phyloP scores from a whole-genome alignment of 169 alveolate genomes.

The Cryptosporidium sp. region DNA sequence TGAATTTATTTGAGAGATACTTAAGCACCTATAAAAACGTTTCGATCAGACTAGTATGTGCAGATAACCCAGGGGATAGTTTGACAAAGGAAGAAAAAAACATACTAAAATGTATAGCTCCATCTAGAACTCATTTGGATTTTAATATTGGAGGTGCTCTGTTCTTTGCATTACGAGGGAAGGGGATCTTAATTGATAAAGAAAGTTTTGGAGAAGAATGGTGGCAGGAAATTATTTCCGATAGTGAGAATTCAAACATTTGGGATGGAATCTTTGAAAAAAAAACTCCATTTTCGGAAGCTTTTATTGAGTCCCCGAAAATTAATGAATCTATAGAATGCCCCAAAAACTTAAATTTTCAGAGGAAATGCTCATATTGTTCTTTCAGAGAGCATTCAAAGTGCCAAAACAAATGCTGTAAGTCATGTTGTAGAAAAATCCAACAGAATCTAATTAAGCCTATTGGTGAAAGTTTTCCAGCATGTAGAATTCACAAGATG shows the following conservation, averaged over 20 bases:
- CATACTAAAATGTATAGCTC: slow-evolving; percentile 27
- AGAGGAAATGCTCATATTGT: slow-evolving; percentile 51
- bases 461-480: neutral
- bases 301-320: neutral
- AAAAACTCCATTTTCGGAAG: neutral
- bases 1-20: slow-evolving; percentile 9
- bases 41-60: slow-evolving; percentile 38
- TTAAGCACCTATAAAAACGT: slow-evolving; percentile 11
- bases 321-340: neutral
- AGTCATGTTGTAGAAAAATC: slow-evolving; percentile 66
- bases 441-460: slow-evolving; percentile 44
- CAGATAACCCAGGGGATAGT: slow-evolving; percentile 12
- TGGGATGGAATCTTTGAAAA: slow-evolving; percentile 58
- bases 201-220: slow-evolving; percentile 30
- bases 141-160: slow-evolving; percentile 73
- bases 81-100: slow-evolving; percentile 27
- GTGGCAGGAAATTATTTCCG: slow-evolving; percentile 57
- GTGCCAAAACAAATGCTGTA: slow-evolving; percentile 64
- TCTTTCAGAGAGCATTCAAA: slow-evolving; percentile 52
- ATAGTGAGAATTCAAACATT: neutral
- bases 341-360: neutral
- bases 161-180: slow-evolving; percentile 65
- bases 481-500: slow-evolving; percentile 70
- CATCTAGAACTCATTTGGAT: slow-evolving; percentile 76
- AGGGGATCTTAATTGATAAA: slow-evolving; percentile 22